Evolutionary conservation across 1,284 basidiomycete genomes (phyloP).

Genomic region (Sparassis latifolia): DNA sequence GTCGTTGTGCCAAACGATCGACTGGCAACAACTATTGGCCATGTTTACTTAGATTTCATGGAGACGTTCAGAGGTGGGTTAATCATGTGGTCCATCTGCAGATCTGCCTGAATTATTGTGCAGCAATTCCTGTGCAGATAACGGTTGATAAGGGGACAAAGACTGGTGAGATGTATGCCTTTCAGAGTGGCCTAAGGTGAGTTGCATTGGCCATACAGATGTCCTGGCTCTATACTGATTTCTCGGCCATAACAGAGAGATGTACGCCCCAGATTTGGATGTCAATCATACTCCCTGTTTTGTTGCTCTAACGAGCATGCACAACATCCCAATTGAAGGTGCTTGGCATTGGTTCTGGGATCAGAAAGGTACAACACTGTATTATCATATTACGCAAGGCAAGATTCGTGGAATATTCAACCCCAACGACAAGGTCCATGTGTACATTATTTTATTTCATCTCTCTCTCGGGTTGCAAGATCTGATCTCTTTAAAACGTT

Average conservation of each 20-base stretch:
- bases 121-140: slow-evolving; percentile 22
- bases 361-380: neutral
- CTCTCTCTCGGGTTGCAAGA: neutral
- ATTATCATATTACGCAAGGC: neutral
- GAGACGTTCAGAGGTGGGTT: slow-evolving; percentile 18
- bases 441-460: neutral
- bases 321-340: slow-evolving; percentile 25
- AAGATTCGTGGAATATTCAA: neutral
- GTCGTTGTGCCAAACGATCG: slow-evolving; percentile 19
- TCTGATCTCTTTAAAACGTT: neutral
- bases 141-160: slow-evolving; percentile 26
- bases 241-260: no score
- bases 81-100: neutral
- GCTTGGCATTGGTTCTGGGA: slow-evolving; percentile 23
- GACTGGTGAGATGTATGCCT: slow-evolving; percentile 18
- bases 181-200: slow-evolving; percentile 13
- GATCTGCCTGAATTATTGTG: neutral
- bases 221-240: neutral
- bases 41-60: slow-evolving; percentile 23
- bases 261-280: neutral
- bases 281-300: slow-evolving; percentile 10
- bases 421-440: neutral
- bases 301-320: slow-evolving; percentile 20
- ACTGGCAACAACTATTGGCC: slow-evolving; percentile 17
- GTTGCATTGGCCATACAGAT: neutral